A percentile compares a stretch with the other conserved stretches of the same genome.
These are phyloP conservation scores for Bipolaris victoriae DNA, from an alignment of 2,329 filamentous ascomycete genomes.

Conservation along the genomic window DNA sequence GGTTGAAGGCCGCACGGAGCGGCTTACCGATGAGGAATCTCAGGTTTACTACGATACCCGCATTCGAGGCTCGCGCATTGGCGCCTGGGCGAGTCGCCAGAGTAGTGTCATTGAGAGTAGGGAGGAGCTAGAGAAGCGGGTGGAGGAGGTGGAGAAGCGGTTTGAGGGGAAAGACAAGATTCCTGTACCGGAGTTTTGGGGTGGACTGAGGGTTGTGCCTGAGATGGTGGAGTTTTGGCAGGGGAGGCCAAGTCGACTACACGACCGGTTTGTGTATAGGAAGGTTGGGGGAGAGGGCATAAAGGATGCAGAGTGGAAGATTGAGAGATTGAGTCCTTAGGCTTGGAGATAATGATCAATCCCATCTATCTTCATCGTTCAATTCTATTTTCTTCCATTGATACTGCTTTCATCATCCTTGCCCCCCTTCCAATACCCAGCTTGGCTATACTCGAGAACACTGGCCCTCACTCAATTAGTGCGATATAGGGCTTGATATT, in stretches of 20 bases:
- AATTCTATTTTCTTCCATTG: not conserved
- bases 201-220: slow-evolving; percentile 83
- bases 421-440: not conserved
- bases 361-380: not conserved
- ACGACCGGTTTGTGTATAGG: slow-evolving; percentile 91
- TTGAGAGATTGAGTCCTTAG: slow-evolving; percentile 78
- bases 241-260: slow-evolving; percentile 84
- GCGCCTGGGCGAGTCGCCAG: slow-evolving; percentile 93
- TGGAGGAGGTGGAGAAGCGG: slow-evolving; percentile 74
- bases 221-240: slow-evolving; percentile 96
- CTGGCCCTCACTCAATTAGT: slow-evolving; percentile 17
- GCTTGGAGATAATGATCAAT: not conserved
- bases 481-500: slow-evolving; percentile 45
- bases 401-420: no score
- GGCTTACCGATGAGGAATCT: slow-evolving; percentile 73
- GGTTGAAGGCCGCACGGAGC: slow-evolving; percentile 77
- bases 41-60: slow-evolving; percentile 68
- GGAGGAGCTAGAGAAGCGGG: slow-evolving; percentile 75
- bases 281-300: slow-evolving; percentile 55
- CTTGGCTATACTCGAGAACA: not conserved
- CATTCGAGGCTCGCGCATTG: slow-evolving; percentile 81
- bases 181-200: slow-evolving; percentile 93
- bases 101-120: slow-evolving; percentile 75
- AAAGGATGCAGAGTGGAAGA: slow-evolving; percentile 59
- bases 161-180: slow-evolving; percentile 81